Base-by-base conservation (phyloP, 768 basidiomycete species). In the Lanmaoa pseudosensibilis region DNA sequence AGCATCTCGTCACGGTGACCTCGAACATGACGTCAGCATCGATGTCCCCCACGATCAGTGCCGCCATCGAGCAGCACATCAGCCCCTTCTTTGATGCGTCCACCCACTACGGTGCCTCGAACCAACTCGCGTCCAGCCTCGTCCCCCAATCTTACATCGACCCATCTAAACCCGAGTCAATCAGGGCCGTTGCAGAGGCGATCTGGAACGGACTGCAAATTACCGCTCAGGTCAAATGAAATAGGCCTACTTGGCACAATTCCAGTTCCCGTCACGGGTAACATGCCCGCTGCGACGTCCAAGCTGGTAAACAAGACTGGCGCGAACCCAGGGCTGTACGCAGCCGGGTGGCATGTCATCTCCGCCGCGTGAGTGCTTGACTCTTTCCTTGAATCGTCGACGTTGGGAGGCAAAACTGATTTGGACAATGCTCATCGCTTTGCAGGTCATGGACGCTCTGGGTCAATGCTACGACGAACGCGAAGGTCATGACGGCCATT, bases 181-280 rank as follows among this genome's bases (percentile, higher is more conserved):
- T 67, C 30, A 25, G 23, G 18, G 44, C 50, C 12, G 58, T 64
- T 21, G 23, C 63, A 0, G 44, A 50, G 30, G 64, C 63, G 2
- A 56, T 65, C 23, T 69, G 65, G 67, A n/a, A 23, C 2, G 65
- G 65, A 23, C 16, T 64, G 4, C 21, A 58, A 40, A 60, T 59
- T 12, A 13, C 59, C 58, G 1, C 50, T 62, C 32, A 8, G 2
- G 16, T 33, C 37, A 2, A 15, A 32, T 1, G 15, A 21, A 19
- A 32, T 9, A 0, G 65, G 60, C 6, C 4, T 58, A 4, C n/a
- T 58, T 0, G 37, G 54, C 3, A 16, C 48, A 2, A 36, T 38
- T 12, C 43, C 50, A 2, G 45, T 15, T 1, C 0, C 54, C n/a
- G 36, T 63, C 1, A 21, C 63, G 23, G 56, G 58, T 2, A 19